Base-by-base conservation (phyloP, 2,329 filamentous ascomycete species). In the Cordyceps militaris region DNA sequence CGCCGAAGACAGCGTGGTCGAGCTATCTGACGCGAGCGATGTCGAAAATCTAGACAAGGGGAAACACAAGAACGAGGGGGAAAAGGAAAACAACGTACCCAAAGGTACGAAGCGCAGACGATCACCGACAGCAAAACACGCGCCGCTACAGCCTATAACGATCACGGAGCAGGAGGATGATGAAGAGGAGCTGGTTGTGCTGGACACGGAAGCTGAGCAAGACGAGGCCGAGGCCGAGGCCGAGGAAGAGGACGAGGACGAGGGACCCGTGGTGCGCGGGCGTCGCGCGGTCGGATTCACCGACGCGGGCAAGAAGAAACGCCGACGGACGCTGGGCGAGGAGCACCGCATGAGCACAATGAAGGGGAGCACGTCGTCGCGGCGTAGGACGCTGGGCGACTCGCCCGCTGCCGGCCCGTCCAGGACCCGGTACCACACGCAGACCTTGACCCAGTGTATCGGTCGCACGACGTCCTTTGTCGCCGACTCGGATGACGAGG, bases 381-480 rank as follows among this genome's bases (percentile, higher is more conserved):
- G 64, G 24, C 59, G 63, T 24, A 56, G 62, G 21, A 63, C 62
- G 4, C 44, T 64, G 21, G 61, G 60, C 28, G 61, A 60, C 30
- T 52, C 34, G 13, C 57, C 48, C 4, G 3, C 34, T 2, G 38
- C 50, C 13, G 28, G 49, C 16, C 26, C 48, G 21, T 57, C 54
- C 2, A 34, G 19, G 13, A 68, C 70, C 5, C 70, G 63, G 9
- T 73, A 71, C 36, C 71, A 74, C 44, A 76, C 74, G 14, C 74
- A 76, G 59, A 76, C 74, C 3, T 61, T 76, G 56, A 76, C 74
- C 14, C 74, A 76, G 56, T 68, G 75, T 26, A 60, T 73, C 13
- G 65, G 65, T 1, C 63, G 63, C 6, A 50, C 24, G 26, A 63
- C 65, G 8, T 52, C 64, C 10, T 63, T 64, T 21, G 66, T 76